Evolutionary conservation across 1,284 basidiomycete species (phyloP).

Genomic region (Neolentinus lepideus): DNA sequence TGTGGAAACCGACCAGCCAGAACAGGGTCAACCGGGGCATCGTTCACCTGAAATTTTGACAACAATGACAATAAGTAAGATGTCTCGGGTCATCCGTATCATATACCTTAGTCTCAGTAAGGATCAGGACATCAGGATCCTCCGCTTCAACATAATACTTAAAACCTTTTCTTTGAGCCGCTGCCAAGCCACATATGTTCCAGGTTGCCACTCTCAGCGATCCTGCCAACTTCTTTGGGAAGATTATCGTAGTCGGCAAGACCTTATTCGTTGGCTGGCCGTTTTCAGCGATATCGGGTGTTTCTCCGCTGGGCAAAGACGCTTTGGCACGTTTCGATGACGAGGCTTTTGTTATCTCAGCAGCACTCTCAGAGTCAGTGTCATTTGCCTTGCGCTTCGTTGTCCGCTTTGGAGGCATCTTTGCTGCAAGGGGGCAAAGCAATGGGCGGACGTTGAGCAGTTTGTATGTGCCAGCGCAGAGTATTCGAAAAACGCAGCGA

Average conservation of each 20-base stretch:
- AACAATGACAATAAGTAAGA: not conserved
- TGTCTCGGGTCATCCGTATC: not conserved
- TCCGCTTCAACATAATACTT: slow-evolving; percentile 76
- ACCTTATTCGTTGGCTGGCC: slow-evolving; percentile 68
- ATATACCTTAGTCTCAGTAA: slow-evolving; percentile 76
- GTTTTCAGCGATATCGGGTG: slow-evolving; percentile 22
- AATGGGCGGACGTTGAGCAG: not conserved
- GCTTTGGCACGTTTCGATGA: slow-evolving; percentile 1
- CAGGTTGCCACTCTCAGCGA: slow-evolving; percentile 59
- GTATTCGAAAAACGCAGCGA: not conserved
- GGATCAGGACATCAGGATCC: slow-evolving; percentile 71
- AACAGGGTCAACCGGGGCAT: slow-evolving; percentile 50
- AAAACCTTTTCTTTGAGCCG: slow-evolving; percentile 71
- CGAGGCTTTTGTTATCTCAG: not conserved
- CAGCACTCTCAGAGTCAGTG: not conserved
- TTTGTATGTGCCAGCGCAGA: not conserved
- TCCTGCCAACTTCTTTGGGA: slow-evolving; percentile 41
- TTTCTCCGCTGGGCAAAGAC: not conserved
- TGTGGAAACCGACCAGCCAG: slow-evolving; percentile 57
- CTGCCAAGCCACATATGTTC: slow-evolving; percentile 70
- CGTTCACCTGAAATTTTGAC: slow-evolving; percentile 45
- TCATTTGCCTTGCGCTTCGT: slow-evolving; percentile 4
- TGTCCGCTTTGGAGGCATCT: slow-evolving; percentile 4
- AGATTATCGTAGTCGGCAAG: slow-evolving; percentile 54
- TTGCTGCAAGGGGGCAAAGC: not conserved